Evolutionary conservation across 1,139 yeast species (phyloP), one percentile per base, ranked within the genome.

Genomic region (Yamadazyma oceani): DNA sequence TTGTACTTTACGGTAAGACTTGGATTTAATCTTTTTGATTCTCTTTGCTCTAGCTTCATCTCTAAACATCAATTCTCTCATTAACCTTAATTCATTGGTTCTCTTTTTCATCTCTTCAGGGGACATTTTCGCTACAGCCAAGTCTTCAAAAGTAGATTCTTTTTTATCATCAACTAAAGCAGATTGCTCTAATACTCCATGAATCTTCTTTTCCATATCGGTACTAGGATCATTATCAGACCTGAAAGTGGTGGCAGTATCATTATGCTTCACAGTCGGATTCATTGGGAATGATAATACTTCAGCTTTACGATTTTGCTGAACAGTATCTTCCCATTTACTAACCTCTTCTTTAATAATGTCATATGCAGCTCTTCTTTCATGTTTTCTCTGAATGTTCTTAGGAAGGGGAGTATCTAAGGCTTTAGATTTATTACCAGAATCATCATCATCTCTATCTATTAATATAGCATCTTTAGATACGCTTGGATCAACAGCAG

Each of bases 21-120:
- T 94, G 32, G 97, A 88, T 62, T 92, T 92, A 63, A 92, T 92
- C 66, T 90, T 92, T 68, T 90, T 90, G 53, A 92, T 76, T 51
- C 99, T 77, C 60, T 79, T 88, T 15, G 97, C 89, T 57, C 87
- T 83, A 54, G 82, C 79, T 65, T 92, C 97, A 54, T 92, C 97
- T 55, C 97, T 77, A 64, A 89, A 92, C 95, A 92, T 87, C 46
- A 92, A 75, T 55, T 92, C 98, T 47, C 98, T 78, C 97, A 89
- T 89, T 54, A 85, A 64, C 50, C 97, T 76, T 49, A 92, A 74
- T 60, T 92, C 96, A 41, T 80, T 77, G 11, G 95, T 84, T 48
- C 95, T 77, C 55, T 82, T 79, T 43, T 71, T 69, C 65, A 90
- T 66, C 37, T 94, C 98, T 45, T 85, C 95, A 19, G 85, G 78